A percentile compares a stretch with the other conserved stretches of the same genome.
Conservation (phyloP, 345 rosid species). For the Cochlearia excelsa region DNA sequence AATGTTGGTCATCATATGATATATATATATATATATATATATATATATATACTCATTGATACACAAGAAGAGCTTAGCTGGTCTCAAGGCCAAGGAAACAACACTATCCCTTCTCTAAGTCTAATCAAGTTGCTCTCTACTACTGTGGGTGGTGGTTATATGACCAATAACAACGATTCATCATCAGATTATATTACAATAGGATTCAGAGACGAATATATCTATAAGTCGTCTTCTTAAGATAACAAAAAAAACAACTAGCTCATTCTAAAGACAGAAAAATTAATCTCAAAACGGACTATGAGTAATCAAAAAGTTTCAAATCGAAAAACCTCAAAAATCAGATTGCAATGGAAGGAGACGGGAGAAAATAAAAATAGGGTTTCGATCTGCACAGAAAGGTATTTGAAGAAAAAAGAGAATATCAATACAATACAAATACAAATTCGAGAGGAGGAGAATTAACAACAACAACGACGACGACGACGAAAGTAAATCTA, state of each 20-base stretch:
- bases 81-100: constrained; percentile 5
- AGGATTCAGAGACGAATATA: constrained; percentile 16
- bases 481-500: no score
- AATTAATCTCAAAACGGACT: constrained; percentile 30
- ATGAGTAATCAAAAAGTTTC: constrained; percentile 14
- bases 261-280: constrained; percentile 33
- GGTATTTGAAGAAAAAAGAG: constrained; percentile 22
- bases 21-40: constrained; percentile 47
- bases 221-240: neutral
- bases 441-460: constrained; percentile 9
- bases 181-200: constrained; percentile 30
- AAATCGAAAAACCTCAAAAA: constrained; percentile 11
- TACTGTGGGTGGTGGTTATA: constrained; percentile 11
- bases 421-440: constrained; percentile 17
- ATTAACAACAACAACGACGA: no score
- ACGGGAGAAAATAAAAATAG: constrained; percentile 6
- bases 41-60: constrained; percentile 61
- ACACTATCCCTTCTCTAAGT: constrained; percentile 8
- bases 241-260: constrained; percentile 20
- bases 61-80: constrained; percentile 20
- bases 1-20: constrained; percentile 45
- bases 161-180: constrained; percentile 17
- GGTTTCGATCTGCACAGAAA: constrained; percentile 37
- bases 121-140: constrained; percentile 22
- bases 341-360: constrained; percentile 7